Evolutionary conservation across 2,329 filamentous ascomycete species (phyloP).

Genomic region (Anisogramma anomala): DNA sequence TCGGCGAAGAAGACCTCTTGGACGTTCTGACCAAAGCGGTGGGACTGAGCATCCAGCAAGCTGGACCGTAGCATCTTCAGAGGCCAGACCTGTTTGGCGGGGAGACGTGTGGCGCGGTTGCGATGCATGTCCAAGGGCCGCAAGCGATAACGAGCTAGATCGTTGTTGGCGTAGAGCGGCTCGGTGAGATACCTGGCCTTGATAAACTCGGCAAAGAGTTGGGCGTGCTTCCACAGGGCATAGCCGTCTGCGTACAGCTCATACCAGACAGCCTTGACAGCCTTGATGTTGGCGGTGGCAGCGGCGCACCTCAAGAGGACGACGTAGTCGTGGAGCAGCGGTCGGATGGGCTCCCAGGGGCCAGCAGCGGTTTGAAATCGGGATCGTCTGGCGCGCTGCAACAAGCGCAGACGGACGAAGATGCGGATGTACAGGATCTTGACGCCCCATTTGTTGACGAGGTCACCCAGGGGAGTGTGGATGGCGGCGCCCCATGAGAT

Average conservation of each 20-base stretch:
- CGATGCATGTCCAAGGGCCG: conserved; percentile 29
- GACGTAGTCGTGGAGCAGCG: conserved; percentile 32
- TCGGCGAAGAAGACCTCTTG: conserved; percentile 18
- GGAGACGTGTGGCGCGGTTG: conserved; percentile 6
- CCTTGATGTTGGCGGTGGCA: conserved; percentile 27
- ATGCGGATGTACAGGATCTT: conserved; percentile 27
- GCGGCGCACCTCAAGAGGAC: conserved; percentile 36
- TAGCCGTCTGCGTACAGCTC: conserved; percentile 14
- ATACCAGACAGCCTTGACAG: conserved; percentile 23
- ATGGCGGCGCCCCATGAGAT: conserved; percentile 30
- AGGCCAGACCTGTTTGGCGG: conserved; percentile 9
- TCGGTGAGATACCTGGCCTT: conserved; percentile 36
- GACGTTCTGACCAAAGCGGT: conserved; percentile 23
- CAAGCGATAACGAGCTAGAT: conserved; percentile 29
- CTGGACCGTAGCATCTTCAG: conserved; percentile 18
- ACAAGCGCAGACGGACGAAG: conserved; percentile 5
- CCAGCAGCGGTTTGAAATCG: neutral
- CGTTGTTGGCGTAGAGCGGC: conserved; percentile 34
- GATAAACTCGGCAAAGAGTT: conserved; percentile 34
- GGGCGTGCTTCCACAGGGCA: conserved; percentile 18
- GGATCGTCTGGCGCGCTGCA: conserved; percentile 20
- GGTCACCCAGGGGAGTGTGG: conserved; percentile 25
- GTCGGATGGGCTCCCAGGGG: conserved; percentile 14
- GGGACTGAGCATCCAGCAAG: conserved; percentile 8
- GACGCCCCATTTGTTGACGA: conserved; percentile 34